These are phyloP conservation scores for Pelagophyceae sp. DNA, from an alignment of 352 stramenopile genomes.

Conservation along the genomic window DNA sequence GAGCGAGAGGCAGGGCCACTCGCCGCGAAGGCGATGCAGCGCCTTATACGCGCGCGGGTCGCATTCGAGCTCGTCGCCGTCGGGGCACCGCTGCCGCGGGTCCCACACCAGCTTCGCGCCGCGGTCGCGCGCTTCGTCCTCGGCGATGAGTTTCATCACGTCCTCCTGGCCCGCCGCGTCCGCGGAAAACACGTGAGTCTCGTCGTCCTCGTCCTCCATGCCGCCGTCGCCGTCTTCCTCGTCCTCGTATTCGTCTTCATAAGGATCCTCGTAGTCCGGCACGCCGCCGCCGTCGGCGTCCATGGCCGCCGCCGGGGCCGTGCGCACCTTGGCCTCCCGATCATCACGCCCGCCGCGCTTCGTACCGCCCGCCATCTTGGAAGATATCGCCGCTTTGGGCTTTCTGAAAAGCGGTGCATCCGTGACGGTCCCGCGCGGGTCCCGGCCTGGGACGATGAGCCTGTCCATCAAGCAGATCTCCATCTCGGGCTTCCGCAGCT, in stretches of 20 bases:
- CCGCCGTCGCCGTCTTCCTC: constrained; percentile 46
- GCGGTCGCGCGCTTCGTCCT: constrained; percentile 39
- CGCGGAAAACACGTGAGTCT: constrained; percentile 41
- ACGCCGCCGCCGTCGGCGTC: background rate
- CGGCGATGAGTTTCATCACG: constrained; percentile 28
- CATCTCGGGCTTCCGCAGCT: constrained; percentile 49
- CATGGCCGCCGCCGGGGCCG: background rate
- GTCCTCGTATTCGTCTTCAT: constrained; percentile 42
- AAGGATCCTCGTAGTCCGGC: constrained; percentile 53
- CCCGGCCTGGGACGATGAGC: no score
- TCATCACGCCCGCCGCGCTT: background rate
- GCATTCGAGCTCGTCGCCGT: constrained; percentile 93
- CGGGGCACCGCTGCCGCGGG: constrained; percentile 67
- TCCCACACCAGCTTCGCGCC: constrained; percentile 72
- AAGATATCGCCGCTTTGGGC: no score
- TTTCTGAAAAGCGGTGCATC: no score
- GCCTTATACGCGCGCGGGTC: constrained; percentile 97
- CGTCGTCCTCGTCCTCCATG: constrained; percentile 47
- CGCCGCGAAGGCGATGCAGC: constrained; percentile 93
- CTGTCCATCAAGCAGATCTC: constrained; percentile 7
- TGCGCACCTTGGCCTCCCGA: background rate
- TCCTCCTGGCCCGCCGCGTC: constrained; percentile 53
- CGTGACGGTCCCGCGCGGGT: no score
- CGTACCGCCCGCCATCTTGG: no score
- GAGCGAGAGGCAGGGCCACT: constrained; percentile 95